Base-by-base conservation (phyloP, 2,329 filamentous ascomycete genomes). In the Didymosphaeria variabile region DNA sequence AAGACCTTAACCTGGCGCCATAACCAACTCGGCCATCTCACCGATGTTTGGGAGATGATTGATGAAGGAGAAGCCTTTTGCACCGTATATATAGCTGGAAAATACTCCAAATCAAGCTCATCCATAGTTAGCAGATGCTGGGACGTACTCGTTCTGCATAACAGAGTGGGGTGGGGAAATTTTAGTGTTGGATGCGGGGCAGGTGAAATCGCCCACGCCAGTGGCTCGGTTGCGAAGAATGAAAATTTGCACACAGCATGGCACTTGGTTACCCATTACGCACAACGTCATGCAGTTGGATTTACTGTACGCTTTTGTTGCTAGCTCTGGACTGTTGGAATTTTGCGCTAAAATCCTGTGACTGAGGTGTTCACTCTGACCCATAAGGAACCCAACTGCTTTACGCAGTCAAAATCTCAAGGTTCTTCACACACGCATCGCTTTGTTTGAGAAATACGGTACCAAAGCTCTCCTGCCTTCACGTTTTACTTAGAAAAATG, bases 21-120 rank as follows among this genome's bases (percentile, higher is more conserved):
- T 62, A 62, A 62, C 60, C 60, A 62, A 61, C 59, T 61, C 59
- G 59, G 59, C 59, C 58, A 60, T 60, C 58, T 60, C 58, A 60
- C 55, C 63, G 36, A 52, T 52, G 26, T 51, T 31, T 51, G 49
- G 32, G 46, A 50, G 46, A 50, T 26, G 29, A 36, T 51, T 51
- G 49, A 51, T 51, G 49, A n/a, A 4, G 9, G 19, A 13, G 3
- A 13, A 5, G 13, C 1, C 8, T 9, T 9, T 34, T 19, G 2
- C 9, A n/a, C 9, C 13, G 32, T 32, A 49, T 49, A 49, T 49
- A 32, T n/a, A 32, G 5, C 13, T n/a, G 3, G 1, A n/a, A n/a
- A n/a, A n/a, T n/a, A n/a, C n/a, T n/a, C n/a, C n/a, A n/a, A n/a
- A n/a, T n/a, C n/a, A 15, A 32, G 7, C 15, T 34, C 6, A 10